phyloP scores from a whole-genome alignment of 805 yeast species.

The Pichia occidentalis region DNA sequence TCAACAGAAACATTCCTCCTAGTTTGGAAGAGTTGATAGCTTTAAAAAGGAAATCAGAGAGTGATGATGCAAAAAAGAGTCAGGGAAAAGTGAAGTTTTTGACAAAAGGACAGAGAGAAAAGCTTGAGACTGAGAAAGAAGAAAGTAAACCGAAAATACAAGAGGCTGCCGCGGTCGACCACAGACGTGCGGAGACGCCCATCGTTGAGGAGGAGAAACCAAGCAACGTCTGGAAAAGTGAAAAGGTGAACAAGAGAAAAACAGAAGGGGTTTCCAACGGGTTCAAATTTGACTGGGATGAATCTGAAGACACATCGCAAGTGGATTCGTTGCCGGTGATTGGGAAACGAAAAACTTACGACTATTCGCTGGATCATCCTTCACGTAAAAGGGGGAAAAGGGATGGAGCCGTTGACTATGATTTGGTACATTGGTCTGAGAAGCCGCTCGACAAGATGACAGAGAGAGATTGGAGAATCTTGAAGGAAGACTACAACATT shows the following conservation, averaged over 20 bases:
- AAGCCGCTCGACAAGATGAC: slow-evolving; percentile 64
- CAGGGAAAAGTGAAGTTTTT: slow-evolving; percentile 29
- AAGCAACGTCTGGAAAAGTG: not conserved
- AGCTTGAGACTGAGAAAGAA: slow-evolving; percentile 27
- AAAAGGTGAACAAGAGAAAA: not conserved
- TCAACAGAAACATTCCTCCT: slow-evolving; percentile 31
- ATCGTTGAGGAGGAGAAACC: not conserved
- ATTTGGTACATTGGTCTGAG: slow-evolving; percentile 52
- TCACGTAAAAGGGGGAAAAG: slow-evolving; percentile 4
- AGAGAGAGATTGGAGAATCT: slow-evolving; percentile 81
- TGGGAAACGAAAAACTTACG: slow-evolving; percentile 22
- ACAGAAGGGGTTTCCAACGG: slow-evolving; percentile 30
- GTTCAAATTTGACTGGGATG: slow-evolving; percentile 67
- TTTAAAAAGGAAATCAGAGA: slow-evolving; percentile 18
- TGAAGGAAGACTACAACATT: slow-evolving; percentile 72
- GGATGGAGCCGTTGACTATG: slow-evolving; percentile 8
- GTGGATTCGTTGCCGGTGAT: slow-evolving; percentile 37
- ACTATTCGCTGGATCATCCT: slow-evolving; percentile 8
- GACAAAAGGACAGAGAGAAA: slow-evolving; percentile 39
- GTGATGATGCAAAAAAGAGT: slow-evolving; percentile 22
- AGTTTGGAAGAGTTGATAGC: slow-evolving; percentile 33
- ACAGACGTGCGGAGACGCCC: not conserved
- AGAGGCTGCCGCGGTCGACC: not conserved
- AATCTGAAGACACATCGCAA: slow-evolving; percentile 56
- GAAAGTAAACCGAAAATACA: slow-evolving; percentile 8